Evolutionary conservation across 352 stramenopile species (phyloP), one percentile per base, ranked within the genome.

Genomic region (Globisporangium emineosum): DNA sequence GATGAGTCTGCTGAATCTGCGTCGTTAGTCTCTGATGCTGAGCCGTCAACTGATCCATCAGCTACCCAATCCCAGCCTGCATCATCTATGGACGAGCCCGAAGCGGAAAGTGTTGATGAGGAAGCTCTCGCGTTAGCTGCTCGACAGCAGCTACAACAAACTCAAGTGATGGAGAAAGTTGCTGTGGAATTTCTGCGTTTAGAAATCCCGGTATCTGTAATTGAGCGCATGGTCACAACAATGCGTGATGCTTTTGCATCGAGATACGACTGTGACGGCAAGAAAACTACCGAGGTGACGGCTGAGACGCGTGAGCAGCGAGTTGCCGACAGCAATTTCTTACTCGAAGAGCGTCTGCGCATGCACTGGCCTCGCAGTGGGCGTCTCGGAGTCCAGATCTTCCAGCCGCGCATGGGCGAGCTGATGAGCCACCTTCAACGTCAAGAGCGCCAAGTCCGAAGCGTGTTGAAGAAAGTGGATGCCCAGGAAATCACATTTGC

Each of bases 291-390:
- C 7, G 66, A 62, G 9, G 61, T 68, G 32, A 76, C 81, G 0
- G 54, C 62, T 17, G 60, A 66, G 40, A 70, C 69, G 6, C 69
- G 74, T 10, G 67, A 72, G 15, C 65, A 88, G 47, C 72, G 86
- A 0, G 51, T 83, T 12, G 64, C 75, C 5, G 68, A 66, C 3
- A 76, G 66, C 6, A 72, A 75, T 5, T 58, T 78, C 25, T 49
- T 90, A 8, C 76, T 97, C 0, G 90, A 97, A 61, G 90, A 97
- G 67, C 73, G 80, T 27, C 67, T 97, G 25, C 79, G 91, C 4
- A 81, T 89, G 75, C 91, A 97, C 66, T 97, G 91, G 90, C 91
- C 91, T 3, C 80, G 88, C 13, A 91, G 79, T 60, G 87, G 88
- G 5, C 75, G 86, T 25, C 68, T 91, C 23, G 86, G 96, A 56